Percentiles rank a stretch among this genome's conserved stretches.
Conservation (phyloP, 179 eudicot species). For the Silene noctiflora region DNA sequence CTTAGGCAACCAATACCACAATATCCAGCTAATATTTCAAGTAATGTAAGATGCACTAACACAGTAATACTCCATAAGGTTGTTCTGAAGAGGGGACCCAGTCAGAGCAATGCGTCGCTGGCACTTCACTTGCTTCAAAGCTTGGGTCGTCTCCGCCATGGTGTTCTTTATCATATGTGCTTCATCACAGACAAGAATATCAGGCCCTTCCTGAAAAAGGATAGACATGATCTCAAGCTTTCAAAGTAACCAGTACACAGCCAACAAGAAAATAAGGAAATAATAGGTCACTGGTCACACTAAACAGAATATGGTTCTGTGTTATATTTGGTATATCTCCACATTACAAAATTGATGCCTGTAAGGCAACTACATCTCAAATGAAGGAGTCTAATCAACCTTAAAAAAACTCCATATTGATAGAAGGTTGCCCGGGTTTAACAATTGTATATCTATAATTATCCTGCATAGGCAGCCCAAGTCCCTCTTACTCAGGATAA, state of each 20-base stretch:
- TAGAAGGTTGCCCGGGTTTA: neutral
- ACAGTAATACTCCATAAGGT: conserved; percentile 98
- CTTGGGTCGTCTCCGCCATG: conserved; percentile 82
- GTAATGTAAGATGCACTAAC: conserved; percentile 44
- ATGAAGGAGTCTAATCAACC: neutral
- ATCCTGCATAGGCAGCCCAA: neutral
- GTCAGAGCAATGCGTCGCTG: conserved; percentile 98
- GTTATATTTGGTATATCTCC: neutral
- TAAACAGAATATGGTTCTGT: neutral
- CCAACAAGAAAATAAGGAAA: neutral
- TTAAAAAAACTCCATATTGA: neutral
- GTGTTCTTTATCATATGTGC: conserved; percentile 98
- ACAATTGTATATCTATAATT: neutral
- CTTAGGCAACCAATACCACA: conserved; percentile 12
- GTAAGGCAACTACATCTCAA: neutral
- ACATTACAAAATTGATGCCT: neutral
- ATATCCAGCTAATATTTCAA: neutral
- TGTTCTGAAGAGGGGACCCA: conserved; percentile 99
- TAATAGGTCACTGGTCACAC: neutral
- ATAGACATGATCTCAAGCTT: conserved; percentile 1
- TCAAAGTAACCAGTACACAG: neutral
- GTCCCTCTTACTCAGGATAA: neutral
- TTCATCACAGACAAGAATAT: conserved; percentile 97
- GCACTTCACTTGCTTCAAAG: conserved; percentile 84
- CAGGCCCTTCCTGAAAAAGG: conserved; percentile 86